These are phyloP conservation scores for Phylloporus sp. DNA, from an alignment of 768 basidiomycete genomes.

Conservation along the genomic window DNA sequence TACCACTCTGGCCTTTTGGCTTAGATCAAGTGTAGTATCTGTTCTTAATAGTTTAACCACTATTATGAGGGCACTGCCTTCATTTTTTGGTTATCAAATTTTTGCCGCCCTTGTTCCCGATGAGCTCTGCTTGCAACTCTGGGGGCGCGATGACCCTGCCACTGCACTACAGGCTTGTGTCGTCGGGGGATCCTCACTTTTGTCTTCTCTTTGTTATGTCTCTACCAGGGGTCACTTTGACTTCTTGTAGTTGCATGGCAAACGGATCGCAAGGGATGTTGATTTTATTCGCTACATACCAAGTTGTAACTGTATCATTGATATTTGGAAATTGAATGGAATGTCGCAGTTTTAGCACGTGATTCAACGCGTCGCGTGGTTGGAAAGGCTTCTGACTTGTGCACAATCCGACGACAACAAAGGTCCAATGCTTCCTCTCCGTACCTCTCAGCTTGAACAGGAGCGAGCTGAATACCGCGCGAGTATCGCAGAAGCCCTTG, in stretches of 20 bases:
- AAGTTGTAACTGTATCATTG: no score
- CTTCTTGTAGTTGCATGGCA: background rate
- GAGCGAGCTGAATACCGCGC: conserved; percentile 31
- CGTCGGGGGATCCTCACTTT: conserved; percentile 5
- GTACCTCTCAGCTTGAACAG: conserved; percentile 28
- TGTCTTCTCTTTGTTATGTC: conserved; percentile 1
- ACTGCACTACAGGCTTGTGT: conserved; percentile 5
- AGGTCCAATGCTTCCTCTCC: conserved; percentile 22
- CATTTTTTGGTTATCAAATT: conserved; percentile 52
- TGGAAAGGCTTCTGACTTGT: background rate
- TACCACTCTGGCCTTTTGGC: conserved; percentile 53
- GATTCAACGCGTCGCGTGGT: conserved; percentile 31
- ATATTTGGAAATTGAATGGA: no score
- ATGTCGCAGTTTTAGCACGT: conserved; percentile 14
- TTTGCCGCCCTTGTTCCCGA: conserved; percentile 25
- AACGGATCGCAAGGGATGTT: background rate
- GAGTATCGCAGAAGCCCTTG: conserved; percentile 49
- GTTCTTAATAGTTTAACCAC: conserved; percentile 62
- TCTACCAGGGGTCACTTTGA: background rate
- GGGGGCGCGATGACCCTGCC: conserved; percentile 8
- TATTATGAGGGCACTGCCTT: conserved; percentile 54
- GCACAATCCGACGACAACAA: conserved; percentile 4
- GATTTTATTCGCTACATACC: no score
- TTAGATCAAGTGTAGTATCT: conserved; percentile 80
- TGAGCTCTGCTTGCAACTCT: conserved; percentile 13